These are phyloP conservation scores for Lepidium didymum DNA, from an alignment of 345 rosid genomes.

Conservation along the genomic window DNA sequence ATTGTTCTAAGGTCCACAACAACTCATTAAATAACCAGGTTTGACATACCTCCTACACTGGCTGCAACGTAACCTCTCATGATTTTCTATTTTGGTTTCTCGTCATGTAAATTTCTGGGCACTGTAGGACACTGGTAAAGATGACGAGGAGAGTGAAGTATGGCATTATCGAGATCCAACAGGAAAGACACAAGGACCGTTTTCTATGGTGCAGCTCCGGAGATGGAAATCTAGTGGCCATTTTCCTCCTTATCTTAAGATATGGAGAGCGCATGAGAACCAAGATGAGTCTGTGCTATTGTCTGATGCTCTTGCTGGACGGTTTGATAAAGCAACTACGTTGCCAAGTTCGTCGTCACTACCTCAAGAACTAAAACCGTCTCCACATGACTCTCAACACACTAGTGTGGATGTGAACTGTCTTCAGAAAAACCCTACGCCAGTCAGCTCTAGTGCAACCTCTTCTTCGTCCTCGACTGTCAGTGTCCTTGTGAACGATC, in stretches of 20 bases:
- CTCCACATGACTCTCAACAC: constrained; percentile 4
- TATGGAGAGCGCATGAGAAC: constrained; percentile 64
- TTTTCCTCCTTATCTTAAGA: constrained; percentile 64
- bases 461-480: constrained; percentile 32
- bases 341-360: constrained; percentile 21
- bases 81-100: constrained; percentile 1
- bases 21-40: constrained; percentile 30
- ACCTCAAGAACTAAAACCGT: constrained; percentile 9
- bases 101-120: constrained; percentile 28
- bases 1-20: constrained; percentile 23
- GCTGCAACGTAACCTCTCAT: constrained; percentile 11
- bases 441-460: constrained; percentile 32
- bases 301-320: constrained; percentile 64
- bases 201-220: constrained; percentile 58
- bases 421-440: constrained; percentile 18
- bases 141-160: constrained; percentile 43
- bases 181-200: constrained; percentile 85
- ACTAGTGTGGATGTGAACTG: constrained; percentile 30
- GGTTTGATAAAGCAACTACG: constrained; percentile 23
- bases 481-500: constrained; percentile 27
- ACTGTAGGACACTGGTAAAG: constrained; percentile 34
- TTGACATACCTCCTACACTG: constrained; percentile 17
- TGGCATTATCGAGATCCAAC: constrained; percentile 89
- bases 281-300: constrained; percentile 62
- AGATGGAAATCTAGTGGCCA: constrained; percentile 66